These are phyloP conservation scores for Pisolithus orientalis DNA, from an alignment of 768 basidiomycete species.

Conservation along the genomic window DNA sequence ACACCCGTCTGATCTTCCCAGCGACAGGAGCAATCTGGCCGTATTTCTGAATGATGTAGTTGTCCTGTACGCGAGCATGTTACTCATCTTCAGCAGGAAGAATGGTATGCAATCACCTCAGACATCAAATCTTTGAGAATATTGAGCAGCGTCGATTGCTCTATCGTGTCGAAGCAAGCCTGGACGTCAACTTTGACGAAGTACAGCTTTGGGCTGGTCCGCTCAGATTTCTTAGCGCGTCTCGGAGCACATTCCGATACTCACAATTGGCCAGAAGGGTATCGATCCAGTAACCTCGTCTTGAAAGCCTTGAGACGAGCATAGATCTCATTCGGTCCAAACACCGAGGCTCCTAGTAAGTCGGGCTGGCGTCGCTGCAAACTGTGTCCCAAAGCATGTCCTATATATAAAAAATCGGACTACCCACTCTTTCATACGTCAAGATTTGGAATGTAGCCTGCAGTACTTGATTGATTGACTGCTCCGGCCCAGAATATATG, in stretches of 20 bases:
- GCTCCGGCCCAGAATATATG: constrained; percentile 25
- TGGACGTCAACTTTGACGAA: constrained; percentile 97
- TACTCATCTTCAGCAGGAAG: neutral
- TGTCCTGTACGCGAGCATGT: constrained; percentile 41
- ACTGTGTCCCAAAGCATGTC: neutral
- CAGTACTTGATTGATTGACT: constrained; percentile 85
- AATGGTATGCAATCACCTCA: constrained; percentile 38
- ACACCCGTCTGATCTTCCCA: constrained; percentile 52
- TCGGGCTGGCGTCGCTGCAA: constrained; percentile 53
- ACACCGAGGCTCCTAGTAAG: constrained; percentile 75
- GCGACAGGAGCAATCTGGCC: constrained; percentile 54
- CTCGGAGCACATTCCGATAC: constrained; percentile 5
- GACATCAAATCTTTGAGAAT: constrained; percentile 71
- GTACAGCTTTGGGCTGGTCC: constrained; percentile 73
- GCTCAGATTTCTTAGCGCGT: neutral
- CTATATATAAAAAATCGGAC: neutral
- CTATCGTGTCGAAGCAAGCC: constrained; percentile 94
- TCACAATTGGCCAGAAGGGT: constrained; percentile 46
- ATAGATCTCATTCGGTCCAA: constrained; percentile 81
- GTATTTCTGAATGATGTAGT: constrained; percentile 65
- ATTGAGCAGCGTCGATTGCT: constrained; percentile 75
- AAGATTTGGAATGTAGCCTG: constrained; percentile 82
- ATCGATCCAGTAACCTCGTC: constrained; percentile 33
- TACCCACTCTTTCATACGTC: constrained; percentile 73
- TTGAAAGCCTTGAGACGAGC: constrained; percentile 68